Percentiles rank a stretch among this genome's conserved stretches.
Evolutionary conservation across 2,329 filamentous ascomycete species (phyloP).

Genomic region (Xylogone sp.): DNA sequence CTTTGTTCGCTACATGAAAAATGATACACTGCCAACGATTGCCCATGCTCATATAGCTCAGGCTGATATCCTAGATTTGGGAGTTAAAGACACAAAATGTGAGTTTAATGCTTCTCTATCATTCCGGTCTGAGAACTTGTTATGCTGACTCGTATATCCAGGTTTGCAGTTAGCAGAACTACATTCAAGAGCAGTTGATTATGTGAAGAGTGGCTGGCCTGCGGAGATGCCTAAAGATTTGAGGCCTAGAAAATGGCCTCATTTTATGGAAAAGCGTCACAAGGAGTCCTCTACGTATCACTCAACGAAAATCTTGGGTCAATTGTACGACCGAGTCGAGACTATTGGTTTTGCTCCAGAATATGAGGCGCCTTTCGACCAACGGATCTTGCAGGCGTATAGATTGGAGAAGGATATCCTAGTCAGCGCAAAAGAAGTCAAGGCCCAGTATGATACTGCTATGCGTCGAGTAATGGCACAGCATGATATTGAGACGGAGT

Average conservation of each 20-base stretch:
- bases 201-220: conserved; percentile 81
- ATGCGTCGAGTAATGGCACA: conserved; percentile 81
- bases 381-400: conserved; percentile 65
- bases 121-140: neutral
- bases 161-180: conserved; percentile 69
- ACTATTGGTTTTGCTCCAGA: conserved; percentile 66
- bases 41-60: conserved; percentile 77
- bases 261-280: conserved; percentile 76
- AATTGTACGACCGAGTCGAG: conserved; percentile 74
- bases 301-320: conserved; percentile 71
- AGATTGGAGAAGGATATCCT: conserved; percentile 51
- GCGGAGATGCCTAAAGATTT: conserved; percentile 62
- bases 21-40: conserved; percentile 75
- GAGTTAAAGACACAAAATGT: conserved; percentile 68
- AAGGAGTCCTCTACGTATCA: conserved; percentile 50
- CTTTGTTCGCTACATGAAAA: conserved; percentile 91
- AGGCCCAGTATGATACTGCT: conserved; percentile 71
- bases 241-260: conserved; percentile 66
- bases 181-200: conserved; percentile 92
- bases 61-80: conserved; percentile 58
- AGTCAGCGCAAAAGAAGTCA: conserved; percentile 60
- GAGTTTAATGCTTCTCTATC: conserved; percentile 26
- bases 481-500: conserved; percentile 79
- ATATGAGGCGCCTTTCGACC: conserved; percentile 72
- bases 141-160: conserved; percentile 23